Conservation (phyloP, 2,329 filamentous ascomycete species). For the Neonectria hederae region DNA sequence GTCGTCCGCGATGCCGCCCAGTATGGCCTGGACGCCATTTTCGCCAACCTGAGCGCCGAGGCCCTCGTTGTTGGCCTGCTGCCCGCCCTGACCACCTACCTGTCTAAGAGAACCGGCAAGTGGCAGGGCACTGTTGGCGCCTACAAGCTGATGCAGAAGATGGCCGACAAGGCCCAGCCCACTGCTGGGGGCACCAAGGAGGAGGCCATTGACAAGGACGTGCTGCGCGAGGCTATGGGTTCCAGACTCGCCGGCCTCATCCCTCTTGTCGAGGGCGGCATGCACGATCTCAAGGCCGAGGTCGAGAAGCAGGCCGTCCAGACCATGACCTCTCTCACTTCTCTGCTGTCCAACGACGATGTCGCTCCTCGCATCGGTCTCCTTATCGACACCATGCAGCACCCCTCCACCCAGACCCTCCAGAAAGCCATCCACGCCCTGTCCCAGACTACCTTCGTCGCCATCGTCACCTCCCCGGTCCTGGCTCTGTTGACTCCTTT, state of each 20-base stretch:
- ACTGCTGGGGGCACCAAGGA: slow-evolving; percentile 81
- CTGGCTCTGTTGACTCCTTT: slow-evolving; percentile 94
- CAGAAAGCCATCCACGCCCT: slow-evolving; percentile 97
- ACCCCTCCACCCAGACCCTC: slow-evolving; percentile 86
- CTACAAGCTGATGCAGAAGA: slow-evolving; percentile 84
- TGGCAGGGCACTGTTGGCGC: slow-evolving; percentile 97
- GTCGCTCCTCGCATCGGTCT: slow-evolving; percentile 91
- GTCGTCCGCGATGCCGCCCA: slow-evolving; percentile 92
- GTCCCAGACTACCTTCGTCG: slow-evolving; percentile 98
- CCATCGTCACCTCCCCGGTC: slow-evolving; percentile 93
- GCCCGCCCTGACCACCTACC: slow-evolving; percentile 77
- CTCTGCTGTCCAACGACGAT: slow-evolving; percentile 94
- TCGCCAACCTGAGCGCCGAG: slow-evolving; percentile 81
- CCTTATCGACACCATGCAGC: slow-evolving; percentile 93
- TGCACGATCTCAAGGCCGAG: slow-evolving; percentile 96
- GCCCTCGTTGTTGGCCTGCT: slow-evolving; percentile 84
- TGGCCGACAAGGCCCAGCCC: slow-evolving; percentile 94
- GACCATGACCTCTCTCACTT: slow-evolving; percentile 91
- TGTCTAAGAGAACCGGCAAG: slow-evolving; percentile 87
- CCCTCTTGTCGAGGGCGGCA: slow-evolving; percentile 87
- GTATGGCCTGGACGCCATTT: slow-evolving; percentile 92
- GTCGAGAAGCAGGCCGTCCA: slow-evolving; percentile 88
- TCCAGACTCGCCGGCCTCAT: slow-evolving; percentile 87
- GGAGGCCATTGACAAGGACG: slow-evolving; percentile 86
- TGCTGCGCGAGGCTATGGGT: slow-evolving; percentile 91